phyloP scores from a whole-genome alignment of 345 rosid genomes.

The Kandelia obovata region DNA sequence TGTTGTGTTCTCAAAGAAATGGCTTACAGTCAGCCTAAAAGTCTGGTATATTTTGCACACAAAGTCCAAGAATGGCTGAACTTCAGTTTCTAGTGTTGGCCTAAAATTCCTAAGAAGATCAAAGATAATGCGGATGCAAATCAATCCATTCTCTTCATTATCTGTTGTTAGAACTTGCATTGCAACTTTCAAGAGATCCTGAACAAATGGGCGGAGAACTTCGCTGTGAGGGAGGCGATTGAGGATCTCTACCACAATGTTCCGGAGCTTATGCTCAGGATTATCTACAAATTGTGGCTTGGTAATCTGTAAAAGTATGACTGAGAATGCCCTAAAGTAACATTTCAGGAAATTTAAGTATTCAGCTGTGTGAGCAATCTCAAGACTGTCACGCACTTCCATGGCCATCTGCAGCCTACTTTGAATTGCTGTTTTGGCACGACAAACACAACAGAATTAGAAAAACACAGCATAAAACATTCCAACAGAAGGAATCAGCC shows the following conservation, averaged over 20 bases:
- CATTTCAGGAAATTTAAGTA: constrained; percentile 90
- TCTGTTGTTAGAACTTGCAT: constrained; percentile 96
- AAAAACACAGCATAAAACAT: neutral
- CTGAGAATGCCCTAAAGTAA: constrained; percentile 89
- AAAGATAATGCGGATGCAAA: constrained; percentile 89
- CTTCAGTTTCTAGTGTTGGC: constrained; percentile 86
- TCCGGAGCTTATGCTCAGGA: constrained; percentile 85
- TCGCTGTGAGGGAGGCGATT: constrained; percentile 95
- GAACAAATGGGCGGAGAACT: constrained; percentile 98
- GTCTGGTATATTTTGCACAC: constrained; percentile 94
- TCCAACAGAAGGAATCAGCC: neutral
- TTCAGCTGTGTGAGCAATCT: constrained; percentile 97
- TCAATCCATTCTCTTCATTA: constrained; percentile 94
- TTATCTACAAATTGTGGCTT: constrained; percentile 79
- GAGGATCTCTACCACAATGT: constrained; percentile 88
- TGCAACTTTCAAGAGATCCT: constrained; percentile 89
- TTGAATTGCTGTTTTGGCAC: constrained; percentile 57
- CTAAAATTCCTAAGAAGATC: constrained; percentile 93
- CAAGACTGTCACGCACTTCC: constrained; percentile 96
- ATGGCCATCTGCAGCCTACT: constrained; percentile 82
- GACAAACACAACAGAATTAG: neutral
- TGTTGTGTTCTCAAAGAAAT: constrained; percentile 70
- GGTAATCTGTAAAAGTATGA: constrained; percentile 66
- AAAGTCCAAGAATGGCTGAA: constrained; percentile 92
- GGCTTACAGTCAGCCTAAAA: constrained; percentile 73